A percentile compares a stretch with the other conserved stretches of the same genome.
Evolutionary conservation across 352 stramenopile genomes (phyloP).

Genomic region (Phytophthora constricta): DNA sequence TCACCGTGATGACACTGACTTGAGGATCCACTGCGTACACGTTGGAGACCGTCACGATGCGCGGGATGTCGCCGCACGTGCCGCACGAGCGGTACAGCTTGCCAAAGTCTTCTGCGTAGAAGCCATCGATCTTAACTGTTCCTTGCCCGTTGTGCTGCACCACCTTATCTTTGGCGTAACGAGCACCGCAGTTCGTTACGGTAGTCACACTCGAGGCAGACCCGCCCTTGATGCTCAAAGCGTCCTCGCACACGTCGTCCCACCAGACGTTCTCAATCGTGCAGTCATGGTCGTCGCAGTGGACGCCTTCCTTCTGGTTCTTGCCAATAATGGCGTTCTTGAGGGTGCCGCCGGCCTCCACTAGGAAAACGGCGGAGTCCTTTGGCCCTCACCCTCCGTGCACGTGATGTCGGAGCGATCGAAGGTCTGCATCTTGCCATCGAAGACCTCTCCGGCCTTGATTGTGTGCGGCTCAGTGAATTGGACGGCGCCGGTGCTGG

Average conservation of each 20-base stretch:
- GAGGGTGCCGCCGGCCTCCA: conserved; percentile 1
- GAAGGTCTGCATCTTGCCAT: conserved; percentile 49
- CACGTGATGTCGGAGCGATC: conserved; percentile 47
- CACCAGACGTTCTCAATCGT: conserved; percentile 3
- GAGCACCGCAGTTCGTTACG: conserved; percentile 38
- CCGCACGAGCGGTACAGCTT: conserved; percentile 3
- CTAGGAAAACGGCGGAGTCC: conserved; percentile 3
- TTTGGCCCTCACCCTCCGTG: conserved; percentile 22
- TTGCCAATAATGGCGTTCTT: conserved; percentile 5
- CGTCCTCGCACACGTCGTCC: conserved; percentile 2
- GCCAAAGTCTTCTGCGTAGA: background rate
- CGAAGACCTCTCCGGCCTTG: conserved; percentile 1
- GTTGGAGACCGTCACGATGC: conserved; percentile 36
- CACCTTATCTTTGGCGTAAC: conserved; percentile 47
- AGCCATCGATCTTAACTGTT: conserved; percentile 1
- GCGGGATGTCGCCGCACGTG: conserved; percentile 5
- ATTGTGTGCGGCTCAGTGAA: background rate
- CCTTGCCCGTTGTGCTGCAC: conserved; percentile 36
- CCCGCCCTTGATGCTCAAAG: conserved; percentile 16
- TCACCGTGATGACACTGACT: conserved; percentile 43
- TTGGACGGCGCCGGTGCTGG: background rate
- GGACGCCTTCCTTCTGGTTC: conserved; percentile 4
- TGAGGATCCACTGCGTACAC: conserved; percentile 43
- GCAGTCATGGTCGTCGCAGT: conserved; percentile 5
- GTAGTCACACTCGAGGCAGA: conserved; percentile 26